Evolutionary conservation across 805 yeast genomes (phyloP), one percentile per base, ranked within the genome.

Genomic region (Teunomyces cretensis): DNA sequence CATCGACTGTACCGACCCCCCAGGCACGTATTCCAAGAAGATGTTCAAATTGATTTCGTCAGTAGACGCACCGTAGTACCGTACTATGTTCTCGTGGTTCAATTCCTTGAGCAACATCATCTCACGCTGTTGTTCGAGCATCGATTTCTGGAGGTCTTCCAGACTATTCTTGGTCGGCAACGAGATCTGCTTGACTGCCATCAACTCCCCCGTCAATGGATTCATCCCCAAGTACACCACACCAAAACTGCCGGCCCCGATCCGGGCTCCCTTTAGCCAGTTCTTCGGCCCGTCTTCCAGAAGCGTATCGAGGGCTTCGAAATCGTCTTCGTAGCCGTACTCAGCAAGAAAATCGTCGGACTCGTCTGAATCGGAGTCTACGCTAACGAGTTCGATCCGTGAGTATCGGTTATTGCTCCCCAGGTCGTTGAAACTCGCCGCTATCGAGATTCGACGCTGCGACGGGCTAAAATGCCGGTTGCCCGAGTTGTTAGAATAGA

Each of bases 101-200:
- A 94, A 67, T 36, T 83, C 90, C 54, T 86, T 80, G 41, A 94
- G 69, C 37, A 94, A 64, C 33, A 74, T 70, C 81, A 92, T 88
- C 65, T 90, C 97, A 53, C 82, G 83, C 55, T 86, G 88, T 0
- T 96, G 95, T 50, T 85, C 89, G 12, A 87, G 79, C 85, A 90
- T 83, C 4, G 75, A 63, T 28, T 57, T 57, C 41, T 65, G 68
- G 47, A 57, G 55, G 36, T 64, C 67, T 28, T 57, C 48, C 38
- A 70, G 50, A 43, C 70, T 64, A 56, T 49, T 54, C 28, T 72
- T 70, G 30, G 68, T 64, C 1, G 86, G 84, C 13, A 91, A 61
- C 39, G 84, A 86, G 1, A 94, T 97, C 62, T 91, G 97, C 60
- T 94, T 94, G 14, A 94, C 97, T 1, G 98, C 99, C 96, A 92